phyloP scores from a whole-genome alignment of 805 yeast genomes.

The Yarrowia sp. region DNA sequence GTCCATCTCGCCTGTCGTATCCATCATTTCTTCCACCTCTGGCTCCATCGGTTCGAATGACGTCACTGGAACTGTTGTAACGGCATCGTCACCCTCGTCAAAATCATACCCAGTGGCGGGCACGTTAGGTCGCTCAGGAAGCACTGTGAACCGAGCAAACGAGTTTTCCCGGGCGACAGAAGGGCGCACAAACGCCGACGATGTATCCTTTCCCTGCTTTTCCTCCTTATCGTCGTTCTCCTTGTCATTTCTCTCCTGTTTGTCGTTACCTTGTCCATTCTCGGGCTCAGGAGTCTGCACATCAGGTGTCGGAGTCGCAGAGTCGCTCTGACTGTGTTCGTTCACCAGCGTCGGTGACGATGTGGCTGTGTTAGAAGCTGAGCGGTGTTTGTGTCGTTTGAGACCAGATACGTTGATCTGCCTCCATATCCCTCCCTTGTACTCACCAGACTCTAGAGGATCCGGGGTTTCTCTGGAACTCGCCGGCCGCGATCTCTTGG shows the following conservation, averaged over 20 bases:
- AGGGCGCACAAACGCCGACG: background rate
- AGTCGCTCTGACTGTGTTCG: slow-evolving; percentile 10
- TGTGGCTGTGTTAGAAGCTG: slow-evolving; percentile 6
- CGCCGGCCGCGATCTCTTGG: slow-evolving; percentile 38
- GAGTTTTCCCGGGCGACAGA: slow-evolving; percentile 1
- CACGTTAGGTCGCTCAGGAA: slow-evolving; percentile 5
- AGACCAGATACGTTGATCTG: background rate
- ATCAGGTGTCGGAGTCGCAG: slow-evolving; percentile 1
- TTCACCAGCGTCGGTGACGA: slow-evolving; percentile 10
- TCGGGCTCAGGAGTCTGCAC: slow-evolving; percentile 9
- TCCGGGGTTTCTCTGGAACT: background rate
- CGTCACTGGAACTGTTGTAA: background rate
- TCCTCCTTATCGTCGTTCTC: background rate
- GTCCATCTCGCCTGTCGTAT: background rate
- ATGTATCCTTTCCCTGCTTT: background rate
- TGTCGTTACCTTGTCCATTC: too few species aligned
- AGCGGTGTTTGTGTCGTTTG: background rate
- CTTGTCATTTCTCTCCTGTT: background rate
- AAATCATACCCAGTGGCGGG: slow-evolving; percentile 3
- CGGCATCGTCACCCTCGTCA: background rate
- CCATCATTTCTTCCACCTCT: background rate
- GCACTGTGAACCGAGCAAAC: slow-evolving; percentile 18
- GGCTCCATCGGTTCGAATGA: slow-evolving; percentile 20
- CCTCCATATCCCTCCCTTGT: background rate
- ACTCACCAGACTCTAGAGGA: slow-evolving; percentile 24